Evolutionary conservation across 129 eudicot species (phyloP).

Genomic region (Saussurea involucrata): DNA sequence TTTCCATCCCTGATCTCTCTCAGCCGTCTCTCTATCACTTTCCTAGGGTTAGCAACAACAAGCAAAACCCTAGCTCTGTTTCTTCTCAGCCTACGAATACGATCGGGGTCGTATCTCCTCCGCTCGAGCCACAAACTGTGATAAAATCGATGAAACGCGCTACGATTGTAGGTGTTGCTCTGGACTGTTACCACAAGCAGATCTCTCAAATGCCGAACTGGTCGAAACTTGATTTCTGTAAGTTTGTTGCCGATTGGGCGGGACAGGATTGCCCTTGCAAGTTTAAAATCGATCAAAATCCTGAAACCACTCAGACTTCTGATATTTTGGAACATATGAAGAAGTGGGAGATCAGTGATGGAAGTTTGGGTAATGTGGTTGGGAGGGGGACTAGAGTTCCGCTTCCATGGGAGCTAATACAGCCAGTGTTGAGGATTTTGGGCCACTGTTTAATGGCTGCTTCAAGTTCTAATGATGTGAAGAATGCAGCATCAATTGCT

Average conservation of each 20-base stretch:
- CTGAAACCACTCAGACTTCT: conserved; percentile 1
- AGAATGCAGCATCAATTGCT: conserved; percentile 68
- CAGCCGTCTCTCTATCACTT: conserved; percentile 76
- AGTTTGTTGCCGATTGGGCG: conserved; percentile 56
- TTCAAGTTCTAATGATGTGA: conserved; percentile 56
- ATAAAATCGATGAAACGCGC: conserved; percentile 86
- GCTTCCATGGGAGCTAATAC: conserved; percentile 74
- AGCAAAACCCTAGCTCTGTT: conserved; percentile 21
- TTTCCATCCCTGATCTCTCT: conserved; percentile 70
- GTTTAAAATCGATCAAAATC: conserved; percentile 45
- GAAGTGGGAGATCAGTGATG: conserved; percentile 33
- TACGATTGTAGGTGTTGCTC: conserved; percentile 62
- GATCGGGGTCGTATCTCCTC: conserved; percentile 61
- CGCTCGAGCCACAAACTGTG: conserved; percentile 73
- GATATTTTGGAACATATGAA: conserved; percentile 37
- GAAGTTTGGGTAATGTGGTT: neutral
- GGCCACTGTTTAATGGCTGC: conserved; percentile 90
- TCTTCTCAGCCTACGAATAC: conserved; percentile 15
- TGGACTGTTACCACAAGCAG: conserved; percentile 75
- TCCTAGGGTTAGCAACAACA: conserved; percentile 36
- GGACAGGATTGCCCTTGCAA: conserved; percentile 73
- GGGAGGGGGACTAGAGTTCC: conserved; percentile 47
- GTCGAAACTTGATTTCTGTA: conserved; percentile 79
- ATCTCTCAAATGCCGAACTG: conserved; percentile 91
- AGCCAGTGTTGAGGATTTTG: conserved; percentile 66